Evolutionary conservation across 345 rosid species (phyloP), one percentile per base, ranked within the genome.

Genomic region (Citrus mangshanensis): DNA sequence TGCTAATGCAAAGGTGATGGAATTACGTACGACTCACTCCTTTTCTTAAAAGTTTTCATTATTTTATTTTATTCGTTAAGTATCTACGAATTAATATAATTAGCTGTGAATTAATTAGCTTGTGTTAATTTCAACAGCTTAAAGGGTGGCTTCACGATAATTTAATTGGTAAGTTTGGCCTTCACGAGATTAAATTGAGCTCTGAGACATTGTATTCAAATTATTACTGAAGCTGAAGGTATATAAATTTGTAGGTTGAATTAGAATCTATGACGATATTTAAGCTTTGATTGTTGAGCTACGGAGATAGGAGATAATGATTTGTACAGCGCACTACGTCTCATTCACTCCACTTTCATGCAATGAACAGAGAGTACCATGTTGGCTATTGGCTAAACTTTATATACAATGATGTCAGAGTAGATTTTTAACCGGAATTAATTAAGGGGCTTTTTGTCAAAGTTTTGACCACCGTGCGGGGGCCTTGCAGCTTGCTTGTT

Each of bases 1-100:
- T 86, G 85, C 77, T 83, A 78, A 85, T 77, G 80, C 72, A 82
- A 84, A 85, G 88, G 84, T 58, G 79, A 85, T 85, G 86, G 86
- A 84, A 87, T 89, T 87, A 84, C 89, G 89, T 83, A 88, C 88
- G 82, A 69, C 81, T 74, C 81, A 46, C 84, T 70, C 46, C 84
- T 81, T 85, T 89, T 68, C 85, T 81, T 21, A 86, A 88, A 88
- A 86, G 91, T 79, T 82, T 7, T 55, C 80, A 80, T 77, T 88
- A 82, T 7, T 78, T 83, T 85, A 76, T 32, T 9, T 19, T 35
- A 5, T 18, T 30, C 65, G 28, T 40, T 66, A 67, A 55, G 60
- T 24, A 60, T 68, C 78, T 67, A 42, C 59, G 4, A 18, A 16
- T 9, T 14, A 28, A 19, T 16, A 30, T 30, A 63, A 32, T 64